phyloP scores from a whole-genome alignment of 495 filamentous ascomycete species.

The Trichoderma virens region DNA sequence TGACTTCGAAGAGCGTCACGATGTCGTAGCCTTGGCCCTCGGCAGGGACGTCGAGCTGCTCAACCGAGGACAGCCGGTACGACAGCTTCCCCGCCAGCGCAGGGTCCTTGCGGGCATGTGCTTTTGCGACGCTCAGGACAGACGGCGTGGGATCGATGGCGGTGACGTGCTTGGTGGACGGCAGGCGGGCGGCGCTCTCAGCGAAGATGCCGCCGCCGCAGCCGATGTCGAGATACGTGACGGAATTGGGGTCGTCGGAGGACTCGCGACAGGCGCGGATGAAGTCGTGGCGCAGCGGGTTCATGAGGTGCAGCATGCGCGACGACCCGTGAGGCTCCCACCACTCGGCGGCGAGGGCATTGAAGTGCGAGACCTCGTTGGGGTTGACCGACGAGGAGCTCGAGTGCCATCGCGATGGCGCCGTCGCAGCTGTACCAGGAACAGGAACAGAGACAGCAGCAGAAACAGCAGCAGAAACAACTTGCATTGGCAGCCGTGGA shows the following conservation, averaged over 20 bases:
- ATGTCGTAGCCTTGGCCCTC: slow-evolving; percentile 54
- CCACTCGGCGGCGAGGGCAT: slow-evolving; percentile 85
- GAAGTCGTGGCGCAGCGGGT: slow-evolving; percentile 91
- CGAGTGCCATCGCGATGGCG: slow-evolving; percentile 11
- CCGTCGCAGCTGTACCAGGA: background rate
- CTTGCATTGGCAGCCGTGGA: background rate
- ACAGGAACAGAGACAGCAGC: background rate
- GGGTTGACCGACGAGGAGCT: slow-evolving; percentile 66
- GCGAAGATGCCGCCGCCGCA: slow-evolving; percentile 97
- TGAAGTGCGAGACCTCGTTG: slow-evolving; percentile 88
- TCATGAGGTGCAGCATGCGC: slow-evolving; percentile 92
- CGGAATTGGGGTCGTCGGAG: slow-evolving; percentile 22
- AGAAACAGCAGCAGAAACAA: background rate
- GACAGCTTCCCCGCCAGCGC: slow-evolving; percentile 50
- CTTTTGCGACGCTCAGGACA: slow-evolving; percentile 71
- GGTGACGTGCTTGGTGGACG: slow-evolving; percentile 57
- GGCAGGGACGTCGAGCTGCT: slow-evolving; percentile 47
- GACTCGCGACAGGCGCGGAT: slow-evolving; percentile 61
- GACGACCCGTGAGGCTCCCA: slow-evolving; percentile 96
- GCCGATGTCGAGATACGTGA: slow-evolving; percentile 83
- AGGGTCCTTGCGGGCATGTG: slow-evolving; percentile 63
- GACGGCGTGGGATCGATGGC: slow-evolving; percentile 77
- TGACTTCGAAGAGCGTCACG: slow-evolving; percentile 83
- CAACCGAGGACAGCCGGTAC: slow-evolving; percentile 66
- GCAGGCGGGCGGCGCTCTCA: slow-evolving; percentile 76